Evolutionary conservation across 805 yeast genomes (phyloP), one percentile per base, ranked within the genome.

Genomic region (Candida arabinofermentans): DNA sequence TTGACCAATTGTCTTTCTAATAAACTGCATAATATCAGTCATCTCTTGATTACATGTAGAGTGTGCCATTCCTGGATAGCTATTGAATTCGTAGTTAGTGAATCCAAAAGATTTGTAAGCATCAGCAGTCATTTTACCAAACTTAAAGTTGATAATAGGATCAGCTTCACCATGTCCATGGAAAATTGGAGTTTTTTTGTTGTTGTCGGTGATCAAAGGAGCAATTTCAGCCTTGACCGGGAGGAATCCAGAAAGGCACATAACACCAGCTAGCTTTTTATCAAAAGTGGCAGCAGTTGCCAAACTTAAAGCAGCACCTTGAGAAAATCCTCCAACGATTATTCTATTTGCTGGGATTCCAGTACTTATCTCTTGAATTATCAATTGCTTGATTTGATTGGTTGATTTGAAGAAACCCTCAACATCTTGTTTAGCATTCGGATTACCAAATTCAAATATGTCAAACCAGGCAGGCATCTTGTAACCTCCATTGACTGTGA

Each of bases 251-350:
- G 96, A 85, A 36, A 91, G 65, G 0, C 81, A 77, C 18, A 88
- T 61, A 24, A 86, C 71, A 2, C 96, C 98, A 8, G 86, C 98
- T 17, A 90, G 67, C 55, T 83, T 84, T 42, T 66, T 58, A 16
- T 80, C 79, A 24, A 72, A 59, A 9, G 73, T 61, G 0, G 81
- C 68, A 18, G 77, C 69, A 13, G 83, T 59, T 18, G 86, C 87
- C 44, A 86, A 66, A 1, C 93, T 66, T 9, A 91, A 46, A 2
- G 95, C 89, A 37, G 88, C 95, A 41, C 99, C 99, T 65, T 93
- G 99, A 4, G 95, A 83, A 59, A 93, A 93, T 0, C 99, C 99
- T 27, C 98, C 98, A 43, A 93, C 69, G n/a, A 93, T 68, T 36
- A 93, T 84, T 40, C 84, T 76, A 14, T 77, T 78, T 0, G 83